phyloP scores from a whole-genome alignment of 176 grass and related monocot genomes.

The Themeda triandra region DNA sequence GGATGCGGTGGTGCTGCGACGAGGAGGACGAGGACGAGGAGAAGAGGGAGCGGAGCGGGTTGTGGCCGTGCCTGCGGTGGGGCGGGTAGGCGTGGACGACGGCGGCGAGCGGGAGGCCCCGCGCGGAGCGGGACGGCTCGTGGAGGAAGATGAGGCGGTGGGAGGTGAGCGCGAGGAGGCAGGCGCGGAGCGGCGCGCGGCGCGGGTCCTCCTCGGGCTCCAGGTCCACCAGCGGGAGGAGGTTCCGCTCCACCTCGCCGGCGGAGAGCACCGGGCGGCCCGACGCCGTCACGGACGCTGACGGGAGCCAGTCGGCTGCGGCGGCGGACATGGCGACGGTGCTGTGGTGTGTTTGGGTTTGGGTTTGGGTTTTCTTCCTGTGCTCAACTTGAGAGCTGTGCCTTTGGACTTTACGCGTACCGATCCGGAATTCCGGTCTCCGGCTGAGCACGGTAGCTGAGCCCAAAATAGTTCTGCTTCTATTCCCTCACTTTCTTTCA shows the following conservation, averaged over 20 bases:
- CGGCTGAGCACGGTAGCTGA: too few relatives aligned
- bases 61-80: constrained; percentile 48
- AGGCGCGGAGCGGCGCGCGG: constrained; percentile 52
- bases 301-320: constrained; percentile 50
- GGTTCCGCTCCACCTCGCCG: constrained; percentile 76
- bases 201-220: constrained; percentile 63
- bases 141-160: constrained; percentile 90
- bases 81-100: constrained; percentile 69
- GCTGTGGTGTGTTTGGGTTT: neutral
- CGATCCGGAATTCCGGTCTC: too few relatives aligned
- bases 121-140: constrained; percentile 59
- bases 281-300: constrained; percentile 67
- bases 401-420: neutral
- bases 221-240: constrained; percentile 72
- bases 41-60: constrained; percentile 43
- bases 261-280: constrained; percentile 64
- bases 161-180: constrained; percentile 87
- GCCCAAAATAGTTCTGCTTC: too few relatives aligned
- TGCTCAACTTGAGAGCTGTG: neutral
- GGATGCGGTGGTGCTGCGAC: constrained; percentile 50
- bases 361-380: neutral
- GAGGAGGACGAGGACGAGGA: constrained; percentile 23
- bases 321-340: constrained; percentile 22
- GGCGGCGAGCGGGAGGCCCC: constrained; percentile 56
- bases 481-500: neutral